phyloP scores from a whole-genome alignment of 495 filamentous ascomycete species.

The Trichoderma erinaceum region DNA sequence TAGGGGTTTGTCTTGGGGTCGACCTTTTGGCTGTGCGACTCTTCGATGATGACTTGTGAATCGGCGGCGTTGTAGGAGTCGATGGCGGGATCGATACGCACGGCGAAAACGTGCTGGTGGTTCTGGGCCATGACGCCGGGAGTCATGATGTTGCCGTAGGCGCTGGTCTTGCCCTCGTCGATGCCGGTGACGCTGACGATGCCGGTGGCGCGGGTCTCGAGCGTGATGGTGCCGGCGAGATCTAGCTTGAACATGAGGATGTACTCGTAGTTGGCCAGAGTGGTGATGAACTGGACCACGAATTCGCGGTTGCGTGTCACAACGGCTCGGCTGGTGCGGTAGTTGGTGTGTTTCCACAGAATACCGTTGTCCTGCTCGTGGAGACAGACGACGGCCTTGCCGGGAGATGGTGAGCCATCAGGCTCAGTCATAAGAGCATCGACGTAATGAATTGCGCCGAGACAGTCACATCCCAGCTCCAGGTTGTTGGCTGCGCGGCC shows the following conservation, averaged over 20 bases:
- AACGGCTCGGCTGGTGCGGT: slow-evolving; percentile 53
- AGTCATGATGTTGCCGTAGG: slow-evolving; percentile 68
- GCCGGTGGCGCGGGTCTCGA: slow-evolving; percentile 72
- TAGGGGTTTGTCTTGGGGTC: slow-evolving; percentile 63
- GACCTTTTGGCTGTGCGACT: slow-evolving; percentile 39
- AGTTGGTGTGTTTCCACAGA: slow-evolving; percentile 67
- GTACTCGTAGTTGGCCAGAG: slow-evolving; percentile 67
- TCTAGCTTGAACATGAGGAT: slow-evolving; percentile 78
- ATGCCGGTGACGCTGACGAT: slow-evolving; percentile 72
- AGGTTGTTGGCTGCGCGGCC: slow-evolving; percentile 63
- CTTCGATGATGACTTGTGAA: slow-evolving; percentile 62
- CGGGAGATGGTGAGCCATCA: slow-evolving; percentile 46
- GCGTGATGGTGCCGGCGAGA: slow-evolving; percentile 66
- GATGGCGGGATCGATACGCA: slow-evolving; percentile 74
- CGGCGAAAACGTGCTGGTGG: slow-evolving; percentile 83
- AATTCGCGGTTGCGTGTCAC: slow-evolving; percentile 57
- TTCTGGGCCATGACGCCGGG: slow-evolving; percentile 61
- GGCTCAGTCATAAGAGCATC: slow-evolving; percentile 47
- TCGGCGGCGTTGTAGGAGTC: slow-evolving; percentile 66
- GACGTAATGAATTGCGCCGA: slow-evolving; percentile 61
- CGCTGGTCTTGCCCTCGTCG: slow-evolving; percentile 62
- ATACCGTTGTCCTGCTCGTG: slow-evolving; percentile 66
- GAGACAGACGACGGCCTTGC: slow-evolving; percentile 61
- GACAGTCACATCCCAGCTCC: slow-evolving; percentile 59
- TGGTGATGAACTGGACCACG: slow-evolving; percentile 64